These are phyloP conservation scores for Leishmania major DNA, from an alignment of 208 protist species.

Conservation along the genomic window DNA sequence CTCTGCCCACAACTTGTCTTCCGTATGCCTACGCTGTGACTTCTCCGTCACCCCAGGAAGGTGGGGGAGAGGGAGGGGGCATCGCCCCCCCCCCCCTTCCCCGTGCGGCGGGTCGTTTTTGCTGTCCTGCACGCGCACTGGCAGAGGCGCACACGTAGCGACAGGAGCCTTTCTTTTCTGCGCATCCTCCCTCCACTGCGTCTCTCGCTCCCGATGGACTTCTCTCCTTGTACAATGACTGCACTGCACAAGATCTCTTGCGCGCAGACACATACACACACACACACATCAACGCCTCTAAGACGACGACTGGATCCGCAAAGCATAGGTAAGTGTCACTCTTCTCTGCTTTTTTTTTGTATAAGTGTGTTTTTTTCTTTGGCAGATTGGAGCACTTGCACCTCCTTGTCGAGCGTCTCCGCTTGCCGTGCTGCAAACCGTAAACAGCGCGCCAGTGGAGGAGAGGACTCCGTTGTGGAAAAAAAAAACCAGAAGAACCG, in stretches of 20 bases:
- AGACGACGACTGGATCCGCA: not conserved
- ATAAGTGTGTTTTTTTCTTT: no score
- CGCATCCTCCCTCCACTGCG: not conserved
- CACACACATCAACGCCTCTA: not conserved
- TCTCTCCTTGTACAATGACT: not conserved
- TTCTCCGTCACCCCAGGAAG: not conserved
- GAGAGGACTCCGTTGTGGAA: not conserved
- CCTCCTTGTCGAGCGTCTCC: no score
- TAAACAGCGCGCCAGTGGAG: not conserved
- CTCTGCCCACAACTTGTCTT: not conserved
- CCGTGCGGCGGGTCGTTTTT: not conserved
- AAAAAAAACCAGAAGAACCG: not conserved
- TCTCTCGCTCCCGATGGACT: not conserved
- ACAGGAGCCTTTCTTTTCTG: not conserved
- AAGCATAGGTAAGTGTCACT: not conserved
- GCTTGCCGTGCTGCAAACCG: not conserved
- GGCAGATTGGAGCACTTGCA: no score
- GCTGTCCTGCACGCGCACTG: not conserved
- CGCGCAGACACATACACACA: not conserved
- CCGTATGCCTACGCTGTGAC: not conserved
- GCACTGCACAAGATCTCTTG: not conserved
- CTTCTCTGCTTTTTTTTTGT: no score
- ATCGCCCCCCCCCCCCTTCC: no score
- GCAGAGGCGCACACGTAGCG: not conserved
- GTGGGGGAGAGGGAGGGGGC: not conserved